Evolutionary conservation across 306 rosid species (phyloP).

Genomic region (Rubus idaeus): DNA sequence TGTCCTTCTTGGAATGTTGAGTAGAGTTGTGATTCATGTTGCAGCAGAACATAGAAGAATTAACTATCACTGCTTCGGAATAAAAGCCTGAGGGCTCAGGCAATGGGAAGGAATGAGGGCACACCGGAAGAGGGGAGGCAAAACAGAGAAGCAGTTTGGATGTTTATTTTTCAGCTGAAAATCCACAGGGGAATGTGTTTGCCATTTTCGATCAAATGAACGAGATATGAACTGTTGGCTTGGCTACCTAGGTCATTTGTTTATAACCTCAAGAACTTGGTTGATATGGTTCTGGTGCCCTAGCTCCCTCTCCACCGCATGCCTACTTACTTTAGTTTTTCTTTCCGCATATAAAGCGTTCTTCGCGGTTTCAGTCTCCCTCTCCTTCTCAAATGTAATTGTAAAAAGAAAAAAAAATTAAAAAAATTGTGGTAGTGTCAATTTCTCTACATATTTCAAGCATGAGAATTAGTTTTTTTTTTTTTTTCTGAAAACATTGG

Average conservation of each 20-base stretch:
- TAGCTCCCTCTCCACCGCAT: neutral
- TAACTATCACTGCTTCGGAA: constrained; percentile 43
- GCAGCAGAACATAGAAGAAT: constrained; percentile 51
- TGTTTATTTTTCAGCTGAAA: constrained; percentile 11
- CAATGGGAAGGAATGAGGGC: constrained; percentile 35
- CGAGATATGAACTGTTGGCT: constrained; percentile 4
- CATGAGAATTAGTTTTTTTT: neutral
- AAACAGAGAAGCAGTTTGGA: constrained; percentile 3
- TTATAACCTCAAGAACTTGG: neutral
- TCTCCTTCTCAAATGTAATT: constrained; percentile 12
- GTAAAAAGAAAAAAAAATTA: neutral
- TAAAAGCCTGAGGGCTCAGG: constrained; percentile 33
- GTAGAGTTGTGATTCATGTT: constrained; percentile 14
- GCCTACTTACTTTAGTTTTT: neutral
- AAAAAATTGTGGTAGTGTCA: neutral
- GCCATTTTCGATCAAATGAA: neutral
- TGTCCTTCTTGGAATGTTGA: neutral
- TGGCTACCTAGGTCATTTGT: neutral
- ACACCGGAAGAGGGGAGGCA: neutral
- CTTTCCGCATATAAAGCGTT: neutral
- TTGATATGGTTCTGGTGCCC: constrained; percentile 7
- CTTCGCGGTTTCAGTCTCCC: neutral
- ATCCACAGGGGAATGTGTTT: neutral
- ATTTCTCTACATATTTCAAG: neutral
- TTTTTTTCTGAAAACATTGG: neutral